Conservation (phyloP, 495 filamentous ascomycete species). For the Jackrogersella minutella region DNA sequence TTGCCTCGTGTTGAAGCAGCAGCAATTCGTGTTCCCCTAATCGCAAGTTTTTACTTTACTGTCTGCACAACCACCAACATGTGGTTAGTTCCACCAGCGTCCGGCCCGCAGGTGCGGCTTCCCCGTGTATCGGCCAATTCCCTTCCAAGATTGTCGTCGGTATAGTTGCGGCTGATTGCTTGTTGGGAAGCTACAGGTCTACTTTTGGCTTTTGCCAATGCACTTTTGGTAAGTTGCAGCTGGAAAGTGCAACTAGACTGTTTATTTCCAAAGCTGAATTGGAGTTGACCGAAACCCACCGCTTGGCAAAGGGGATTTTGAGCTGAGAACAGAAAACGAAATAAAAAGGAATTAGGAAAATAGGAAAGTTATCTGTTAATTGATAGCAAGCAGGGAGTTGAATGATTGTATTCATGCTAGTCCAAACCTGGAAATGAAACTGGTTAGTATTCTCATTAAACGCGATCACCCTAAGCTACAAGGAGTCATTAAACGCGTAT, state of each 20-base stretch:
- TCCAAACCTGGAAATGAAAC: constrained; percentile 17
- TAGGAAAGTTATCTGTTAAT: constrained; percentile 6
- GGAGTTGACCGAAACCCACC: no score
- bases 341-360: neutral
- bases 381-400: neutral
- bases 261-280: no score
- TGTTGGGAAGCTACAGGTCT: neutral
- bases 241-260: no score
- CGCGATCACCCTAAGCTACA: constrained; percentile 13
- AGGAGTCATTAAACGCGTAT: constrained; percentile 17
- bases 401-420: constrained; percentile 25
- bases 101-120: neutral
- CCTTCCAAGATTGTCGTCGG: neutral
- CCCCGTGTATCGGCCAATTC: neutral
- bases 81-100: neutral
- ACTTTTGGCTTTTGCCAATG: neutral
- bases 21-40: neutral
- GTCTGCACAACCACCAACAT: neutral
- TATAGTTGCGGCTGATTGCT: neutral
- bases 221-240: neutral
- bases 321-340: neutral
- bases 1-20: constrained; percentile 1
- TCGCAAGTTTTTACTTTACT: neutral
- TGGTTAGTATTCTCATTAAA: constrained; percentile 4
- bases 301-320: no score